Percentiles rank a stretch among this genome's conserved stretches.
phyloP scores from a whole-genome alignment of 257 asterid genomes.

The Jasminum sambac region DNA sequence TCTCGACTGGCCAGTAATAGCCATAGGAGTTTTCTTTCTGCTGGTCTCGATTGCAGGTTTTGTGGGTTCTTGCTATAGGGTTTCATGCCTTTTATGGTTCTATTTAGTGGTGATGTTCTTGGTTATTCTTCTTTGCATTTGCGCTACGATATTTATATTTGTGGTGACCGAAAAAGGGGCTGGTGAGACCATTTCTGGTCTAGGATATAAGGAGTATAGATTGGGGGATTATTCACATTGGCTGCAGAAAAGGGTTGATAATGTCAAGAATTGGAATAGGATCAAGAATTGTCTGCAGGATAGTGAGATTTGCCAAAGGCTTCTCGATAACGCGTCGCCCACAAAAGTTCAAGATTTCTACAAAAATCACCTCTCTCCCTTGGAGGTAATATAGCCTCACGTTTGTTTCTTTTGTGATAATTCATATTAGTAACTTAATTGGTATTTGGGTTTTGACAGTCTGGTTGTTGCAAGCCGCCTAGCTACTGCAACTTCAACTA shows the following conservation, averaged over 20 bases:
- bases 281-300: conserved; percentile 69
- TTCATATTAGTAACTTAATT: background rate
- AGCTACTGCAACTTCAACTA: conserved; percentile 63
- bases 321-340: conserved; percentile 36
- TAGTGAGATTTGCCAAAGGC: conserved; percentile 58
- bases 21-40: conserved; percentile 69
- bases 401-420: too few relatives aligned
- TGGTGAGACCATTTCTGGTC: conserved; percentile 56
- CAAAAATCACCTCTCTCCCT: conserved; percentile 59
- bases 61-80: conserved; percentile 77
- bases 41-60: conserved; percentile 77
- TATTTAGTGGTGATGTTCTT: conserved; percentile 76
- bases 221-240: conserved; percentile 76
- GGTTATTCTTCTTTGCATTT: conserved; percentile 54
- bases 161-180: conserved; percentile 89
- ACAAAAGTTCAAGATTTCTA: conserved; percentile 38
- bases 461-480: conserved; percentile 98
- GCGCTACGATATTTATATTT: conserved; percentile 85
- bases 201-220: conserved; percentile 76
- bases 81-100: conserved; percentile 76
- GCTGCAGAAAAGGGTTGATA: conserved; percentile 78
- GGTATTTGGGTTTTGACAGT: conserved; percentile 39
- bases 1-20: conserved; percentile 69
- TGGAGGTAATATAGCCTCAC: conserved; percentile 53
- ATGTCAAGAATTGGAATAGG: conserved; percentile 48